Evolutionary conservation across 768 basidiomycete species (phyloP).

Genomic region (Galerina sulciceps): DNA sequence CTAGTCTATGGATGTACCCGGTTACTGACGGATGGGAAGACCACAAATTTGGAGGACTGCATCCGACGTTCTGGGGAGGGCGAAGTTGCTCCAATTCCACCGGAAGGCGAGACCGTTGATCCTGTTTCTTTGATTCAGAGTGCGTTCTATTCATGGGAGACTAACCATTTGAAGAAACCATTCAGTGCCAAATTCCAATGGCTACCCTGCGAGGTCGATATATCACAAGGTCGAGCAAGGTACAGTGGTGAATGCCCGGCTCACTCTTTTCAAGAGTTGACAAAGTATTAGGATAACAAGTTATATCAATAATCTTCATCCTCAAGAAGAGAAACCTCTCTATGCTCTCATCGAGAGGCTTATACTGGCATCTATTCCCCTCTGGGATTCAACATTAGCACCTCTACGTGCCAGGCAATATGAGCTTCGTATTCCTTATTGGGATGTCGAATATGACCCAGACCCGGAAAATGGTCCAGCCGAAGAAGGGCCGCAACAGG

Average conservation of each 20-base stretch:
- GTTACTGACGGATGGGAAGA: conserved; percentile 19
- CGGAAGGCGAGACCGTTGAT: not conserved
- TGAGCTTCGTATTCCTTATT: conserved; percentile 20
- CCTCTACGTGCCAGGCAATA: conserved; percentile 6
- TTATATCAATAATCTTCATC: conserved; percentile 50
- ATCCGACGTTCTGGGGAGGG: conserved; percentile 27
- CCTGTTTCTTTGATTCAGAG: too few relatives aligned
- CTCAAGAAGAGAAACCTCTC: conserved; percentile 24
- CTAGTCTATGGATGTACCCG: conserved; percentile 38
- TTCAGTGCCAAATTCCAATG: conserved; percentile 33
- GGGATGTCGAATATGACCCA: conserved; percentile 14
- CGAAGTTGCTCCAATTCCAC: conserved; percentile 15
- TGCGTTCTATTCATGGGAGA: not conserved
- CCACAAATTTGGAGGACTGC: conserved; percentile 24
- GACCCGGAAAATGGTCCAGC: conserved; percentile 14
- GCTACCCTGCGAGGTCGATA: conserved; percentile 34
- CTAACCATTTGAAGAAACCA: not conserved
- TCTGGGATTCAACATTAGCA: conserved; percentile 32
- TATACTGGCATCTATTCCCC: conserved; percentile 31
- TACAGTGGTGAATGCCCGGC: not conserved
- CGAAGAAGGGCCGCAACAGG: conserved; percentile 18
- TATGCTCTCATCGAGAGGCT: conserved; percentile 30
- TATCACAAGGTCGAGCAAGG: conserved; percentile 23
- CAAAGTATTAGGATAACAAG: conserved; percentile 28
- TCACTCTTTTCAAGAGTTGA: not conserved